phyloP scores from a whole-genome alignment of 768 basidiomycete species.

The Mrakia hoshinonis region DNA sequence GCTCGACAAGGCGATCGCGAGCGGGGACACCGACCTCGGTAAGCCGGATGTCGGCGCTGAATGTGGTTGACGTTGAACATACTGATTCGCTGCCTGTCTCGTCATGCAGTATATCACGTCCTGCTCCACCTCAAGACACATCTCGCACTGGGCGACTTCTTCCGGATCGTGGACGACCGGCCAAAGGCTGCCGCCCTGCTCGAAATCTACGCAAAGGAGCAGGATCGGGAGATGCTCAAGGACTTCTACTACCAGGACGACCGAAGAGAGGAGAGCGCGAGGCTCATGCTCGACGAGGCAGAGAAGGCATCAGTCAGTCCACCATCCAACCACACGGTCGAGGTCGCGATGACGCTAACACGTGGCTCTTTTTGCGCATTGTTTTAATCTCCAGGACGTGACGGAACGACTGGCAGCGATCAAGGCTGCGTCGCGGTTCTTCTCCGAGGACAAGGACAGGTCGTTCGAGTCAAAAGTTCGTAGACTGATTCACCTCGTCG shows the following conservation, averaged over 20 bases:
- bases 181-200: slow-evolving; percentile 34
- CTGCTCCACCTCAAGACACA: slow-evolving; percentile 76
- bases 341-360: background rate
- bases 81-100: background rate
- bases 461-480: slow-evolving; percentile 79
- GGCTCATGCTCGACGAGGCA: slow-evolving; percentile 79
- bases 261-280: slow-evolving; percentile 81
- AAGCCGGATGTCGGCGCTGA: slow-evolving; percentile 32
- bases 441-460: slow-evolving; percentile 87
- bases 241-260: slow-evolving; percentile 99
- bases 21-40: slow-evolving; percentile 93
- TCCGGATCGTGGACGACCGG: slow-evolving; percentile 77
- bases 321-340: background rate
- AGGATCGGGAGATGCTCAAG: slow-evolving; percentile 79
- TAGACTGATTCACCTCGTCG: background rate
- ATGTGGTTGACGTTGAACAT: background rate
- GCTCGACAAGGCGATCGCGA: slow-evolving; percentile 78
- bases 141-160: slow-evolving; percentile 80
- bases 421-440: slow-evolving; percentile 80
- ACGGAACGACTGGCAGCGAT: slow-evolving; percentile 60
- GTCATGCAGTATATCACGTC: slow-evolving; percentile 73
- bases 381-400: slow-evolving; percentile 53
- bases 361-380: background rate
- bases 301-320: slow-evolving; percentile 53
- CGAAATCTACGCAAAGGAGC: slow-evolving; percentile 50